Evolutionary conservation across 306 rosid species (phyloP).

Genomic region (Glycine soja): DNA sequence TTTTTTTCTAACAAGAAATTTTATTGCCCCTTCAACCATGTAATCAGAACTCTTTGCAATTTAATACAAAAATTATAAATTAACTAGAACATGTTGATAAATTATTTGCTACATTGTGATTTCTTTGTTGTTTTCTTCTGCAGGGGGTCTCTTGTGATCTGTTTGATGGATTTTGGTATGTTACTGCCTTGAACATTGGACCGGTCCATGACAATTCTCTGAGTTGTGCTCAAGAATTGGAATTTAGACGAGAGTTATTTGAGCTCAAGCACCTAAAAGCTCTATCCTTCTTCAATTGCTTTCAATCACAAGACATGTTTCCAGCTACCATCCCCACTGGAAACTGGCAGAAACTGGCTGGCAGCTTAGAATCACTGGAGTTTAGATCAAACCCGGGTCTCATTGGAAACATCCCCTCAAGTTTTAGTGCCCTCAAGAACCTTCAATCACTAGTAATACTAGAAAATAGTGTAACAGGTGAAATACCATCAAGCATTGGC

Average conservation of each 20-base stretch:
- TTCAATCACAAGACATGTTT: slow-evolving; percentile 55
- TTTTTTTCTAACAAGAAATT: neutral
- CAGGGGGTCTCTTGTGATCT: slow-evolving; percentile 97
- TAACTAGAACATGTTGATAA: slow-evolving; percentile 9
- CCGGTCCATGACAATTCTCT: slow-evolving; percentile 87
- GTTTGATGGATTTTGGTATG: slow-evolving; percentile 84
- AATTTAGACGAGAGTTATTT: slow-evolving; percentile 67
- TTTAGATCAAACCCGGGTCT: slow-evolving; percentile 80
- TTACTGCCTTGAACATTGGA: slow-evolving; percentile 76
- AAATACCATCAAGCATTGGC: slow-evolving; percentile 66
- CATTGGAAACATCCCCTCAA: slow-evolving; percentile 63
- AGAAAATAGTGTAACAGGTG: slow-evolving; percentile 74
- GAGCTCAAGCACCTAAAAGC: slow-evolving; percentile 69
- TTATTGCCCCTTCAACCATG: neutral
- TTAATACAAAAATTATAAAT: slow-evolving; percentile 6
- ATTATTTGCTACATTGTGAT: slow-evolving; percentile 8
- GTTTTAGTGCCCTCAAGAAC: slow-evolving; percentile 66
- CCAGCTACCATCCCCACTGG: slow-evolving; percentile 60
- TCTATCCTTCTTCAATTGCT: slow-evolving; percentile 80
- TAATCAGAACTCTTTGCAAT: slow-evolving; percentile 10
- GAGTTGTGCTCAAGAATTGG: slow-evolving; percentile 57
- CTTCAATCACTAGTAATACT: slow-evolving; percentile 75
- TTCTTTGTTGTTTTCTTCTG: slow-evolving; percentile 37
- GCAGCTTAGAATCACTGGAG: slow-evolving; percentile 75
- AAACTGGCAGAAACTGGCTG: slow-evolving; percentile 73